These are phyloP conservation scores for Malania oleifera DNA, from an alignment of 164 flowering plant genomes.

Conservation along the genomic window DNA sequence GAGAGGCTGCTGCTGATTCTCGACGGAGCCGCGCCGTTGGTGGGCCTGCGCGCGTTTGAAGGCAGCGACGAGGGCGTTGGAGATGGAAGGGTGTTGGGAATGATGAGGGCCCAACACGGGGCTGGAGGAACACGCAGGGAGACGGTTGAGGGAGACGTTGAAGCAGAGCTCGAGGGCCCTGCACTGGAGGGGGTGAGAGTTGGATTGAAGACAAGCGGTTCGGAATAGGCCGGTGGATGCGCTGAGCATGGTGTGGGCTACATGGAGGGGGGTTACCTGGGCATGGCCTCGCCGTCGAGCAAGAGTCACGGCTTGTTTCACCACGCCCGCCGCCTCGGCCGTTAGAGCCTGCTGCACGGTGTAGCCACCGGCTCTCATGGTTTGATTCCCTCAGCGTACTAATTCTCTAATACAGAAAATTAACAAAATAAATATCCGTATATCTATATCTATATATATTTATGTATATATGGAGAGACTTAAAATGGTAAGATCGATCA, in stretches of 20 bases:
- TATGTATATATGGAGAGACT: neutral
- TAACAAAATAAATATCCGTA: too few species aligned
- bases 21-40: constrained; percentile 89
- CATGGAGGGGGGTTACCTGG: constrained; percentile 96
- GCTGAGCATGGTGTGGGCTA: constrained; percentile 88
- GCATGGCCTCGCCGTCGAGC: constrained; percentile 87
- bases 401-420: too few species aligned
- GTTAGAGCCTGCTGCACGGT: constrained; percentile 84
- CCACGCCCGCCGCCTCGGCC: constrained; percentile 62
- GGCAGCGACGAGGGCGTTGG: constrained; percentile 93
- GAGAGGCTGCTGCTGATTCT: constrained; percentile 81
- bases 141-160: constrained; percentile 95
- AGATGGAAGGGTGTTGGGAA: constrained; percentile 63
- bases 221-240: constrained; percentile 62
- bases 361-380: constrained; percentile 91
- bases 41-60: constrained; percentile 98
- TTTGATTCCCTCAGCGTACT: too few species aligned
- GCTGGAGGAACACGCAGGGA: constrained; percentile 66
- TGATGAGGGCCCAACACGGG: constrained; percentile 45
- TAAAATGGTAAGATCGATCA: constrained; percentile 6
- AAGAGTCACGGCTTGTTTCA: constrained; percentile 73
- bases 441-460: too few species aligned
- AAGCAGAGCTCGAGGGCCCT: constrained; percentile 94
- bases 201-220: constrained; percentile 80
- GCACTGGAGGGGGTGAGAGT: constrained; percentile 94